phyloP scores from a whole-genome alignment of 2,329 filamentous ascomycete species.

The Catunica adiposa region DNA sequence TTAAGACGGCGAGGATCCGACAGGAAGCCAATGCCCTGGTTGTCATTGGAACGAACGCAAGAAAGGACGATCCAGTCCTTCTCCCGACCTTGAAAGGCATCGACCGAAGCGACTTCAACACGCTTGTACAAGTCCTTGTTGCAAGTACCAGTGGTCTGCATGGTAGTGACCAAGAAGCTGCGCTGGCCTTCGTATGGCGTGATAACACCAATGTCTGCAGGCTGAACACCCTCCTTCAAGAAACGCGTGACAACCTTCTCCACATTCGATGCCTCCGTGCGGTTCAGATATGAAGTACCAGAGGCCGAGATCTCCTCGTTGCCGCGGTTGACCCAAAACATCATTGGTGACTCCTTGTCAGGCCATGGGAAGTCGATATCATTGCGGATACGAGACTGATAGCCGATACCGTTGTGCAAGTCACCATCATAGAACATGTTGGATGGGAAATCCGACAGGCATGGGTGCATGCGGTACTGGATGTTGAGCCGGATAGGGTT shows the following conservation, averaged over 20 bases:
- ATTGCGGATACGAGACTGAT: slow-evolving; percentile 69
- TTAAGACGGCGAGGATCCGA: slow-evolving; percentile 95
- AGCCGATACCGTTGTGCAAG: slow-evolving; percentile 88
- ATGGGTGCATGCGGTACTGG: slow-evolving; percentile 98
- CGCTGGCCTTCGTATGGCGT: slow-evolving; percentile 97
- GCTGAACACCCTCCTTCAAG: slow-evolving; percentile 96
- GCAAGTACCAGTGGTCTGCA: slow-evolving; percentile 93
- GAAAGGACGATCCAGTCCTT: slow-evolving; percentile 98
- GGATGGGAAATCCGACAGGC: slow-evolving; percentile 88
- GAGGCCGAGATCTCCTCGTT: slow-evolving; percentile 97
- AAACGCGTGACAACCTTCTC: slow-evolving; percentile 98
- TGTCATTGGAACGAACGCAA: slow-evolving; percentile 95
- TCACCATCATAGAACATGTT: slow-evolving; percentile 99
- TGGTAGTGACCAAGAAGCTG: slow-evolving; percentile 97
- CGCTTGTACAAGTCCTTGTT: slow-evolving; percentile 99
- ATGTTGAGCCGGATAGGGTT: slow-evolving; percentile 87
- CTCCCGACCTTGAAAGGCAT: slow-evolving; percentile 96
- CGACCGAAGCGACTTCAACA: slow-evolving; percentile 93
- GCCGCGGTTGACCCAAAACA: slow-evolving; percentile 98
- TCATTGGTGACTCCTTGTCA: slow-evolving; percentile 86
- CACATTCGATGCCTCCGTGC: slow-evolving; percentile 90
- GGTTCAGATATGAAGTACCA: slow-evolving; percentile 93
- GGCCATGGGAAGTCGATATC: slow-evolving; percentile 99
- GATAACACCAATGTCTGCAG: slow-evolving; percentile 87
- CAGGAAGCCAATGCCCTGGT: slow-evolving; percentile 97